phyloP scores from a whole-genome alignment of 2,329 filamentous ascomycete species.

The Mycosphaerella sp. region DNA sequence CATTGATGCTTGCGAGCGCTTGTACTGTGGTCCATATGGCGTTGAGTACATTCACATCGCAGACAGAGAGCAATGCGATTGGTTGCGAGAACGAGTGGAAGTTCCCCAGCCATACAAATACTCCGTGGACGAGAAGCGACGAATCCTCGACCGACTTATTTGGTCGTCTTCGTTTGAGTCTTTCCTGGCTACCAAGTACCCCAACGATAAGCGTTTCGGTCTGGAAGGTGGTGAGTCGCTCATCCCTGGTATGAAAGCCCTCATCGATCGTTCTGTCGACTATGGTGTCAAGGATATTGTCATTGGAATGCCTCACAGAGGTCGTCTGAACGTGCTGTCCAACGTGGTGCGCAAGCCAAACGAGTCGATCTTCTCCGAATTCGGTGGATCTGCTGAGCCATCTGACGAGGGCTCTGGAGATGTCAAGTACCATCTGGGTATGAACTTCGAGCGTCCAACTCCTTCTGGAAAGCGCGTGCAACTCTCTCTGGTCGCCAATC shows the following conservation, averaged over 20 bases:
- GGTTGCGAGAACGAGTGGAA: slow-evolving; percentile 92
- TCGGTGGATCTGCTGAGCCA: slow-evolving; percentile 78
- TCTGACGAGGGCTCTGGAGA: slow-evolving; percentile 96
- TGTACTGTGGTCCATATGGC: slow-evolving; percentile 97
- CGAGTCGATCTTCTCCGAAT: slow-evolving; percentile 99
- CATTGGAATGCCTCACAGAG: slow-evolving; percentile 99
- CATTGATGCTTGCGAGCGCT: slow-evolving; percentile 82
- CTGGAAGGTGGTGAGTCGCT: slow-evolving; percentile 95
- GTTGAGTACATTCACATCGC: slow-evolving; percentile 99
- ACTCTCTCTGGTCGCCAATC: slow-evolving; percentile 95
- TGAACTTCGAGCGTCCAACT: slow-evolving; percentile 99
- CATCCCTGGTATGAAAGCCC: slow-evolving; percentile 97
- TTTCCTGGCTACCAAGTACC: slow-evolving; percentile 95
- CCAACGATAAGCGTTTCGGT: slow-evolving; percentile 99
- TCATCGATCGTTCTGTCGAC: slow-evolving; percentile 97
- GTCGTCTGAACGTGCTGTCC: slow-evolving; percentile 92
- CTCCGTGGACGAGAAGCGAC: slow-evolving; percentile 95
- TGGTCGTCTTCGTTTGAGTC: slow-evolving; percentile 97
- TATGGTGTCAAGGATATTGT: slow-evolving; percentile 99
- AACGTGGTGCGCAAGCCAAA: slow-evolving; percentile 99
- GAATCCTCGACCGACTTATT: slow-evolving; percentile 93
- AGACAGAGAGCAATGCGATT: slow-evolving; percentile 95
- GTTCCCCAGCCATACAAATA: slow-evolving; percentile 94
- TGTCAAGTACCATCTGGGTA: slow-evolving; percentile 98
- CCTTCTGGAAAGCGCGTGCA: slow-evolving; percentile 99